phyloP scores from a whole-genome alignment of 2,329 filamentous ascomycete genomes.

The Nigrograna mackinnonii region DNA sequence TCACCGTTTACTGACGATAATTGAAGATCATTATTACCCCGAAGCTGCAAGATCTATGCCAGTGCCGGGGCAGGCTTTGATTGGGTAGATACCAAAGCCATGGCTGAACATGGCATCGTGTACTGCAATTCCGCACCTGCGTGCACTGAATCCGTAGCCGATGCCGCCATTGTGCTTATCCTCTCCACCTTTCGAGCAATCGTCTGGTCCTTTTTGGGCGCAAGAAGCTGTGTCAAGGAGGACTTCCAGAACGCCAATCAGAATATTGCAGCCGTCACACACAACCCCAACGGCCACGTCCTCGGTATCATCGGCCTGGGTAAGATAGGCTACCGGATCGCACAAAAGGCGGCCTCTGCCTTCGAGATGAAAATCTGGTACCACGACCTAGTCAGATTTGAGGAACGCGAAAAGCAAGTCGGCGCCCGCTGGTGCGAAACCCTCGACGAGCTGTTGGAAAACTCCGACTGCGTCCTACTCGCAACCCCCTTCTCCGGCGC shows the following conservation, averaged over 20 bases:
- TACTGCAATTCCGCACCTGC: constrained; percentile 76
- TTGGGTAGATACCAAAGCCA: constrained; percentile 62
- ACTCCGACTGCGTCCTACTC: constrained; percentile 64
- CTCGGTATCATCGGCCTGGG: constrained; percentile 73
- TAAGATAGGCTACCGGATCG: constrained; percentile 57
- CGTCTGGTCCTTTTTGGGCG: constrained; percentile 65
- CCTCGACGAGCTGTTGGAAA: constrained; percentile 56
- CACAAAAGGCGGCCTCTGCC: constrained; percentile 58
- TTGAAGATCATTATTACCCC: constrained; percentile 43
- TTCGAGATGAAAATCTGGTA: constrained; percentile 72
- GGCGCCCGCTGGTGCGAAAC: constrained; percentile 58
- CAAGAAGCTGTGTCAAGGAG: constrained; percentile 47
- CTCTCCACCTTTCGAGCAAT: constrained; percentile 71
- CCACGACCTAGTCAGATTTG: constrained; percentile 60
- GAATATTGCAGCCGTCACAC: constrained; percentile 61
- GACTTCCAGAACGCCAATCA: constrained; percentile 64
- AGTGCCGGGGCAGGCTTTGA: constrained; percentile 66
- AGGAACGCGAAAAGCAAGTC: constrained; percentile 49
- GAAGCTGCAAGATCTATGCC: constrained; percentile 60
- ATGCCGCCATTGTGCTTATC: constrained; percentile 70
- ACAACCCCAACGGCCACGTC: constrained; percentile 64
- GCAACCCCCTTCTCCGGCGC: constrained; percentile 60
- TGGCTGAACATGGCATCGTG: constrained; percentile 67
- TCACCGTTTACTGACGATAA: background rate
- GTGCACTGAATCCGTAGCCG: constrained; percentile 73